A percentile compares a stretch with the other conserved stretches of the same genome.
phyloP scores from a whole-genome alignment of 352 stramenopile species.

The Pythium scleroteichum region DNA sequence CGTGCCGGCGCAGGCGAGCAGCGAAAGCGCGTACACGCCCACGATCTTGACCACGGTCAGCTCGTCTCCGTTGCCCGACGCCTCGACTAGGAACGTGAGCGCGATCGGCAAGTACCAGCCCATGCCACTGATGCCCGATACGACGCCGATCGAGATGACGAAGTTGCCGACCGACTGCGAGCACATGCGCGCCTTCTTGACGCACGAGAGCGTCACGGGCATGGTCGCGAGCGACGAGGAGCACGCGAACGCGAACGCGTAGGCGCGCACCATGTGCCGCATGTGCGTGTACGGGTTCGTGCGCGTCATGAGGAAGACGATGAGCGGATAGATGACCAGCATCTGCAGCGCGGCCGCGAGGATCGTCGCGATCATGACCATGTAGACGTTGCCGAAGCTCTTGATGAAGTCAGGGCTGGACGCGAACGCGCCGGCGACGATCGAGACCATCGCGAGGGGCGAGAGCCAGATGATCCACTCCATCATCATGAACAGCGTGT shows the following conservation, averaged over 20 bases:
- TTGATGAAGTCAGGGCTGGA: constrained; percentile 43
- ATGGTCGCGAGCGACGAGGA: constrained; percentile 69
- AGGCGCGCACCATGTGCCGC: constrained; percentile 58
- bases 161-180: constrained; percentile 78
- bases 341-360: constrained; percentile 43
- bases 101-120: constrained; percentile 68
- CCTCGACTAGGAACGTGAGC: constrained; percentile 63
- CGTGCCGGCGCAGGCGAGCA: constrained; percentile 53
- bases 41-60: constrained; percentile 47
- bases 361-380: constrained; percentile 45
- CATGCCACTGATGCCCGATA: constrained; percentile 55
- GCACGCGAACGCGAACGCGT: constrained; percentile 66
- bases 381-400: constrained; percentile 52
- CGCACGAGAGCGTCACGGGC: constrained; percentile 59
- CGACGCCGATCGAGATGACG: constrained; percentile 67
- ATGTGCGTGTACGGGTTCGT: constrained; percentile 77
- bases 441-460: constrained; percentile 65
- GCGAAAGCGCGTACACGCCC: constrained; percentile 53
- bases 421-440: constrained; percentile 60
- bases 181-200: constrained; percentile 62
- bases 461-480: constrained; percentile 72
- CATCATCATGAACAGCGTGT: constrained; percentile 71
- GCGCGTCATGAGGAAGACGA: constrained; percentile 67
- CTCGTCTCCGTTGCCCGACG: constrained; percentile 53
- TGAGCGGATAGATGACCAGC: constrained; percentile 52